Percentiles rank a stretch among this genome's conserved stretches.
Conservation (phyloP, 2,329 filamentous ascomycete genomes). For the Trichoderma sp. region DNA sequence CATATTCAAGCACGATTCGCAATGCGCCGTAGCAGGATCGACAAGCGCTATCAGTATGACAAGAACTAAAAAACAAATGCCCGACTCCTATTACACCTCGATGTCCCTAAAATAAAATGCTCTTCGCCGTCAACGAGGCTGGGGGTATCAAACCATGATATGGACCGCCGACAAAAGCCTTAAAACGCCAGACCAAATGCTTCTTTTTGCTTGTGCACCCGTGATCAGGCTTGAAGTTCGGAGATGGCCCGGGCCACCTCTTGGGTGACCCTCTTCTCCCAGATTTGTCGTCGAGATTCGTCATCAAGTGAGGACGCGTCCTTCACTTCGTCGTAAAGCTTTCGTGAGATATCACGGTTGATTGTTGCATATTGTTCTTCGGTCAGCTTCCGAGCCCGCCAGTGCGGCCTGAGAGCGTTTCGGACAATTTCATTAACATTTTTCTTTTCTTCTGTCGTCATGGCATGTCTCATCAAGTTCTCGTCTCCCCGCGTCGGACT, state of each 20-base stretch:
- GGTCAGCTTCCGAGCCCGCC: conserved; percentile 74
- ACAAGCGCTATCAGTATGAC: conserved; percentile 22
- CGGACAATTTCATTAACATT: conserved; percentile 89
- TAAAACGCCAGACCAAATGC: conserved; percentile 26
- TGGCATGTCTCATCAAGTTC: conserved; percentile 57
- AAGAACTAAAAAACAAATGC: conserved; percentile 24
- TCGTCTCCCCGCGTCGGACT: conserved; percentile 50
- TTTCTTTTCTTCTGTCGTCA: conserved; percentile 82
- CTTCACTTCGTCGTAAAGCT: conserved; percentile 73
- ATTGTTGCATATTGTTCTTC: conserved; percentile 91
- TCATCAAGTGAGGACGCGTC: conserved; percentile 62
- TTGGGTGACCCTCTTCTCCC: conserved; percentile 74
- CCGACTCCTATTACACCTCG: conserved; percentile 27
- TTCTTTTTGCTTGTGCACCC: conserved; percentile 23
- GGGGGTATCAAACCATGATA: conserved; percentile 28
- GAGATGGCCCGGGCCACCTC: conserved; percentile 78
- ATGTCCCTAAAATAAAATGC: conserved; percentile 25
- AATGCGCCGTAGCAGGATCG: conserved; percentile 17
- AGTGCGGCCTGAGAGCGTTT: conserved; percentile 77
- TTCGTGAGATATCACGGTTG: conserved; percentile 85
- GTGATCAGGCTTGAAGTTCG: conserved; percentile 51
- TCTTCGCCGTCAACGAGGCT: conserved; percentile 24
- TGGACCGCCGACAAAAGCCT: conserved; percentile 26
- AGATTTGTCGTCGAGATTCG: conserved; percentile 64
- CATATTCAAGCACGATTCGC: conserved; percentile 24